Percentiles rank a stretch among this genome's conserved stretches.
These are phyloP conservation scores for Blastocystis sp. DNA, from an alignment of 352 stramenopile species.

Conservation along the genomic window DNA sequence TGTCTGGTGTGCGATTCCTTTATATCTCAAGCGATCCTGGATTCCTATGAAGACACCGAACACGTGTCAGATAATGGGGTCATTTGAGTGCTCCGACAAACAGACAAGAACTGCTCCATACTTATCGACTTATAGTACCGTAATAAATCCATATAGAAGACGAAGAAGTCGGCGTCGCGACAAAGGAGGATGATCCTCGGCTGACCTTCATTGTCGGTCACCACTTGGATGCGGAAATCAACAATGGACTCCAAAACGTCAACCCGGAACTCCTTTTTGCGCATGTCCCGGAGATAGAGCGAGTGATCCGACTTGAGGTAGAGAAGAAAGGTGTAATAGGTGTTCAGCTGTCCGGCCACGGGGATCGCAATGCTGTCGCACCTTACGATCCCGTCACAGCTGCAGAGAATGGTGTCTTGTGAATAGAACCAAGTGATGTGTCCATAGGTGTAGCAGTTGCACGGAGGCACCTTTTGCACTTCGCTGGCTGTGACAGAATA, in stretches of 20 bases:
- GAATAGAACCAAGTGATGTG: not conserved
- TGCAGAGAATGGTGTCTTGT: not conserved
- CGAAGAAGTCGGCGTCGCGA: not conserved
- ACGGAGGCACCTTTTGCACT: not conserved
- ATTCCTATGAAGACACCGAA: not conserved
- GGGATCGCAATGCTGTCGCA: no score
- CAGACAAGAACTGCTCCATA: not conserved
- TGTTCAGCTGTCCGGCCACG: not conserved
- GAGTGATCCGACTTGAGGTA: not conserved
- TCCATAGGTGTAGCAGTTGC: not conserved
- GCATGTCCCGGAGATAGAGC: not conserved
- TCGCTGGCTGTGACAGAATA: not conserved
- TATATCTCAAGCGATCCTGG: not conserved
- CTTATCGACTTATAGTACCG: constrained; percentile 7
- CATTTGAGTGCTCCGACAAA: not conserved
- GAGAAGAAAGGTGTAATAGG: not conserved
- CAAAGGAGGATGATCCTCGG: constrained; percentile 8
- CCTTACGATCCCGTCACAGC: not conserved
- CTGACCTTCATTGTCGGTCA: not conserved
- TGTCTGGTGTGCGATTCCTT: no score
- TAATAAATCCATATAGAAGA: constrained; percentile 31
- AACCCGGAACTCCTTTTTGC: not conserved
- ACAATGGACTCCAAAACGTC: not conserved
- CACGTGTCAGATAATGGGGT: not conserved
- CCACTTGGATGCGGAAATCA: not conserved